Evolutionary conservation across 352 stramenopile species (phyloP).

Genomic region (Globisporangium alternatum): DNA sequence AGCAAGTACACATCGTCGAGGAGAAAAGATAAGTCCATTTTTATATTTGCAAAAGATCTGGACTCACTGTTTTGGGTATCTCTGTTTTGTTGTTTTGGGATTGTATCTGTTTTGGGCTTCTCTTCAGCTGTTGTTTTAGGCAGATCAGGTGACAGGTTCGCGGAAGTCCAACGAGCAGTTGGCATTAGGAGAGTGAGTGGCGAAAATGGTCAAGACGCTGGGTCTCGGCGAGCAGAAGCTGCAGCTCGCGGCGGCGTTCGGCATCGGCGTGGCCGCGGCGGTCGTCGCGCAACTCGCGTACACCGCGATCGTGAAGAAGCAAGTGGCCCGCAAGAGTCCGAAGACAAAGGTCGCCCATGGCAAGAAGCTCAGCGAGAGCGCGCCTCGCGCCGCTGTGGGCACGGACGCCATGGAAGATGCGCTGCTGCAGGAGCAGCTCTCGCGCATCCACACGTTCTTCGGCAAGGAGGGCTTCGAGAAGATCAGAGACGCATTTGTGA

Average conservation of each 20-base stretch:
- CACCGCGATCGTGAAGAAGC: constrained; percentile 28
- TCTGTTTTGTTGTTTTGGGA: background rate
- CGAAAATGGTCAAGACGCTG: constrained; percentile 52
- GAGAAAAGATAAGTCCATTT: no score
- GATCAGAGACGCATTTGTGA: constrained; percentile 88
- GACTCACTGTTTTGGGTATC: constrained; percentile 2
- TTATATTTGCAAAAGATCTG: no score
- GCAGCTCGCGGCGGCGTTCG: constrained; percentile 51
- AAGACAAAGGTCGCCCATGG: background rate
- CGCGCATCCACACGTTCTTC: constrained; percentile 94
- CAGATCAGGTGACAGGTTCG: background rate
- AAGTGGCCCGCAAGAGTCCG: background rate
- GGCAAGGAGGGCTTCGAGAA: constrained; percentile 89
- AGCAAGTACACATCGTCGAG: no score
- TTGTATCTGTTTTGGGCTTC: background rate
- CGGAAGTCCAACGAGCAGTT: background rate
- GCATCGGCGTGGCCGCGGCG: constrained; percentile 44
- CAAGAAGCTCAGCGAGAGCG: constrained; percentile 7
- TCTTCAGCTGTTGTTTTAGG: background rate
- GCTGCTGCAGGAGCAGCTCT: constrained; percentile 83
- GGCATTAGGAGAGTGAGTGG: constrained; percentile 3
- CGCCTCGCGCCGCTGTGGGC: constrained; percentile 11
- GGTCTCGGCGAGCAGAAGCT: constrained; percentile 19
- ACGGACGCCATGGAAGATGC: constrained; percentile 46
- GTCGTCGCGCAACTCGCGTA: constrained; percentile 46